Evolutionary conservation across 2,329 filamentous ascomycete genomes (phyloP).

Genomic region (Aureobasidium musti): DNA sequence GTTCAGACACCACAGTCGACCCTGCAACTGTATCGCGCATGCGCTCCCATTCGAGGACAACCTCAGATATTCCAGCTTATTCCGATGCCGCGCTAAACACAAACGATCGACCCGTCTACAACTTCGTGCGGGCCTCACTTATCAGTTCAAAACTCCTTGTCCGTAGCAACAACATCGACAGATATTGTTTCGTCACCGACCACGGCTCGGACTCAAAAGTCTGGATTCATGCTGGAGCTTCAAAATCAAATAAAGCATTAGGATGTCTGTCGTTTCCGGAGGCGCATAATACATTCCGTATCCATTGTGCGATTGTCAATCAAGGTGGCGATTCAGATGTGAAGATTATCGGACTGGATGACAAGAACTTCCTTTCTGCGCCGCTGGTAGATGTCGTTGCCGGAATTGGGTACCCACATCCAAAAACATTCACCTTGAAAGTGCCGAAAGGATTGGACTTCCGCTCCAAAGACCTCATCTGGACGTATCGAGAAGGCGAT

Average conservation of each 20-base stretch:
- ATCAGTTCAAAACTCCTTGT: slow-evolving; percentile 15
- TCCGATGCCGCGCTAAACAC: slow-evolving; percentile 2
- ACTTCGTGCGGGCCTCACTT: slow-evolving; percentile 1
- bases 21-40: not conserved
- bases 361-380: not conserved
- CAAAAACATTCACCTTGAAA: slow-evolving; percentile 3
- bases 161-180: slow-evolving; percentile 8
- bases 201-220: not conserved
- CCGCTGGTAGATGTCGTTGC: slow-evolving; percentile 8
- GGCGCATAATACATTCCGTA: slow-evolving; percentile 16
- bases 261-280: slow-evolving; percentile 14
- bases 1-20: not conserved
- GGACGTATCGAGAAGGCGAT: slow-evolving; percentile 11
- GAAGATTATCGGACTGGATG: not conserved
- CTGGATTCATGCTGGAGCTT: slow-evolving; percentile 28
- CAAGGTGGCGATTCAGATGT: not conserved
- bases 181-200: slow-evolving; percentile 23
- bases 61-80: not conserved
- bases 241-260: slow-evolving; percentile 3
- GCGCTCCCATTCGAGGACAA: not conserved
- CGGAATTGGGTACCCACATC: slow-evolving; percentile 21
- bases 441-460: not conserved
- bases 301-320: slow-evolving; percentile 1
- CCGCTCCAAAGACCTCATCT: not conserved
- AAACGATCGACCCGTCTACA: not conserved